Evolutionary conservation across 352 stramenopile species (phyloP), one percentile per base, ranked within the genome.

Genomic region (Globisporangium iwayamae): DNA sequence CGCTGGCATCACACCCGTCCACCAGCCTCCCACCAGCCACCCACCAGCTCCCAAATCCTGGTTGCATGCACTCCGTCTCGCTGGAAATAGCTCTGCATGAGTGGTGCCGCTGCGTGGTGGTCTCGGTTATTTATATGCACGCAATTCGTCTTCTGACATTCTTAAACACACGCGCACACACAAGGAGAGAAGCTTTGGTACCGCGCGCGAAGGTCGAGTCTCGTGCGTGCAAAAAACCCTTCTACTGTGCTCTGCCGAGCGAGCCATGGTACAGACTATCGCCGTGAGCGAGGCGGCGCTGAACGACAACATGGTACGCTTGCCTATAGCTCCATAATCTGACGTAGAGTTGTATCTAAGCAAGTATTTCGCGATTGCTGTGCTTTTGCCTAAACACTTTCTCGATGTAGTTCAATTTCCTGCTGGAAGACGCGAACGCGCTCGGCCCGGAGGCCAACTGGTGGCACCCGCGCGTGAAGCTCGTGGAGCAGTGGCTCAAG

Each of bases 401-500:
- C 13, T 54, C 7, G 2, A 32, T 53, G 13, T 52, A 90, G 81
- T 74, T 75, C 18, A 68, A 76, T 30, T 76, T 89, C 25, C 62
- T 89, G 22, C 54, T 76, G 16, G 82, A 91, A 53, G 79, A 91
- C 43, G 62, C 74, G 18, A 69, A 73, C 0, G 38, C 58, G 0
- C 56, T 87, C n/a, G 67, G 67, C 38, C 53, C 32, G 4, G 72
- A 81, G 10, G 48, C 69, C 25, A 87, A 81, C 52, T 92, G 83
- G 81, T 93, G 85, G 85, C 79, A 89, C 47, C 69, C 79, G 28
- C 73, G 83, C 58, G 74, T 88, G n/a, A 76, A 77, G 36, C 63
- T 90, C 48, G 67, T 93, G 11, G 80, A 90, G 56, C 80, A 83
- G 66, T 93, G 85, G 85, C 65, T 93, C 51, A 68, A 71, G n/a